Conservation (phyloP, 208 protist genomes). For the Porcisia deanei region DNA sequence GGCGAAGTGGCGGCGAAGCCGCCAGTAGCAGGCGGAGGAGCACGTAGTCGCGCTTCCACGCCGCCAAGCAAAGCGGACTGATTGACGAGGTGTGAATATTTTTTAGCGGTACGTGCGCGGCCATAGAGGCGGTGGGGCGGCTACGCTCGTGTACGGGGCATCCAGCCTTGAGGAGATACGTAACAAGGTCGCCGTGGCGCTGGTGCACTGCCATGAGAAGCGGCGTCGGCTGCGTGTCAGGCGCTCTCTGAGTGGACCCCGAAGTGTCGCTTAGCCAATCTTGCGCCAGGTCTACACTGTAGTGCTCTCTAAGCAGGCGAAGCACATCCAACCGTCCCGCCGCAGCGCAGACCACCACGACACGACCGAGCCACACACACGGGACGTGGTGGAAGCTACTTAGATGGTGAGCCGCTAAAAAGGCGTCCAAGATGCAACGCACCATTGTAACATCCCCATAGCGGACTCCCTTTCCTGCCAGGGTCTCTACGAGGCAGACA, state of each 20-base stretch:
- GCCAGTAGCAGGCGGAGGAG: conserved; percentile 48
- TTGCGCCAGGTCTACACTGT: conserved; percentile 35
- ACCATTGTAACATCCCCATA: conserved; percentile 12
- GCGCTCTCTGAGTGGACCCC: background rate
- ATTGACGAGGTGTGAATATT: conserved; percentile 31
- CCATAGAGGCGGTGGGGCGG: conserved; percentile 21
- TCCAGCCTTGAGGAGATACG: conserved; percentile 52
- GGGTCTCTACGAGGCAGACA: conserved; percentile 4
- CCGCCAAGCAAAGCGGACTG: conserved; percentile 65
- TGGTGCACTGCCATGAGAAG: conserved; percentile 45
- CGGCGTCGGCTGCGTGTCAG: conserved; percentile 3
- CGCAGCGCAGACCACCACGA: conserved; percentile 48
- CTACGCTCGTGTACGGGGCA: conserved; percentile 33
- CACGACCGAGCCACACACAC: conserved; percentile 42
- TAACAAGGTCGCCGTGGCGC: conserved; percentile 38
- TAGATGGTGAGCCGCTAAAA: conserved; percentile 20
- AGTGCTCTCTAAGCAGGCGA: conserved; percentile 38
- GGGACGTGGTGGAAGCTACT: conserved; percentile 26
- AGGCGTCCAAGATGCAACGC: conserved; percentile 29
- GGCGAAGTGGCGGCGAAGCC: conserved; percentile 30
- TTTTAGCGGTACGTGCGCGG: conserved; percentile 21
- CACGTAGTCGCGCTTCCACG: conserved; percentile 49
- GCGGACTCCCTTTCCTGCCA: background rate
- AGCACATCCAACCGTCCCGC: conserved; percentile 45
- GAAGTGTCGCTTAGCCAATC: background rate